Evolutionary conservation across 169 alveolate genomes (phyloP).

Genomic region (Fabrea salina): DNA sequence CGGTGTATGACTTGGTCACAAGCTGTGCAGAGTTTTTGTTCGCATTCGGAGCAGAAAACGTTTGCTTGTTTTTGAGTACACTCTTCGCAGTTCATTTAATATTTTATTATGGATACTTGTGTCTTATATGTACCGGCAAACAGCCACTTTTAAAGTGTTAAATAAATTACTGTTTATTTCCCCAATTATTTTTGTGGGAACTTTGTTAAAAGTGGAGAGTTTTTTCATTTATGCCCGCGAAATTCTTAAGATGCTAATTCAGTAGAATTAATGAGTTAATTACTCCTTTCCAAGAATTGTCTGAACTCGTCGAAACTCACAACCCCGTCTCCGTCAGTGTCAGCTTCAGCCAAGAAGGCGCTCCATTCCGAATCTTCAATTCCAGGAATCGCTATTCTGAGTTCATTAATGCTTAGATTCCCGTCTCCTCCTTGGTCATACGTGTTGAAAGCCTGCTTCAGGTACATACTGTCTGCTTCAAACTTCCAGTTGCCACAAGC

Average conservation of each 20-base stretch:
- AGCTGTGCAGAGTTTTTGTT: not conserved
- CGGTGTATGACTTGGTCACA: conserved; percentile 26
- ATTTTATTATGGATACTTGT: not conserved
- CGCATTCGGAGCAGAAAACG: not conserved
- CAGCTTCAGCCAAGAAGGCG: conserved; percentile 3
- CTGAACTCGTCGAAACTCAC: conserved; percentile 2
- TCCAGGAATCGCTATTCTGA: conserved; percentile 26
- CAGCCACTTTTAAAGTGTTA: too few species aligned
- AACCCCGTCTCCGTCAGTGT: conserved; percentile 1
- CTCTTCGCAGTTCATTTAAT: conserved; percentile 17
- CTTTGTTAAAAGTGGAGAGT: too few species aligned
- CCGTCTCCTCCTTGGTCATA: conserved; percentile 28
- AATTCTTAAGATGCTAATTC: too few species aligned
- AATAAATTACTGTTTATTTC: too few species aligned
- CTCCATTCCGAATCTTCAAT: conserved; percentile 26
- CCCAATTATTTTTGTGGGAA: too few species aligned
- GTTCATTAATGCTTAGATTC: not conserved
- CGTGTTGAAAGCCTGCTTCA: not conserved
- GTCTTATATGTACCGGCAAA: too few species aligned
- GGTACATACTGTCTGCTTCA: not conserved
- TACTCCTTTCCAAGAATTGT: not conserved
- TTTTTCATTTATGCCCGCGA: too few species aligned
- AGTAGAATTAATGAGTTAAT: not conserved
- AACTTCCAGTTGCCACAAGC: conserved; percentile 14
- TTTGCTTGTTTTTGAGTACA: not conserved